phyloP scores from a whole-genome alignment of 208 protist genomes.

The Angomonas deanei region DNA sequence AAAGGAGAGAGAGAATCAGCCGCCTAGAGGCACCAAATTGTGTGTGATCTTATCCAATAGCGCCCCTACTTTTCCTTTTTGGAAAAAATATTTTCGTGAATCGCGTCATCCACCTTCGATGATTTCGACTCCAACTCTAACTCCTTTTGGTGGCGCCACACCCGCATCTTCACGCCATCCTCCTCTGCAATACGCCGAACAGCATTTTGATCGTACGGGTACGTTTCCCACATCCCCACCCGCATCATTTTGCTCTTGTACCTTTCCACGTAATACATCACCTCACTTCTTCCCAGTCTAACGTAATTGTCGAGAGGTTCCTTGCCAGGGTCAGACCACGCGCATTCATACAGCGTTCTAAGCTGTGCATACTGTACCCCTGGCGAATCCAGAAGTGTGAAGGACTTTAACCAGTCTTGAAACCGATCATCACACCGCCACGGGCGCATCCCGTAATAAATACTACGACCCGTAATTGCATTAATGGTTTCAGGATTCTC shows the following conservation, averaged over 20 bases:
- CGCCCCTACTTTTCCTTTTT: too few relatives aligned
- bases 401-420: constrained; percentile 67
- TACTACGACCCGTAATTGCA: constrained; percentile 66
- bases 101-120: constrained; percentile 68
- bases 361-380: constrained; percentile 29
- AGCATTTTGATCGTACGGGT: constrained; percentile 77
- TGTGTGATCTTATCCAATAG: too few relatives aligned
- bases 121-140: constrained; percentile 63
- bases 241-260: constrained; percentile 77
- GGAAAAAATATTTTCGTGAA: constrained; percentile 42
- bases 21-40: not conserved
- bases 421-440: constrained; percentile 85
- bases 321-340: constrained; percentile 36
- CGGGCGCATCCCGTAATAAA: constrained; percentile 77
- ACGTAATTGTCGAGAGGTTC: constrained; percentile 69
- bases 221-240: constrained; percentile 51
- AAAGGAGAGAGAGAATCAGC: not conserved
- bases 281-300: constrained; percentile 40
- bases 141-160: constrained; percentile 76
- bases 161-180: constrained; percentile 80
- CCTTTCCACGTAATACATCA: constrained; percentile 81
- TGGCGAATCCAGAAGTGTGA: constrained; percentile 43
- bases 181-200: constrained; percentile 54
- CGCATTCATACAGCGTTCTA: constrained; percentile 37
- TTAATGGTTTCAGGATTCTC: constrained; percentile 62